Evolutionary conservation across 176 grass and related monocot species (phyloP), one percentile per base, ranked within the genome.

Genomic region (Neostapfia colusana): DNA sequence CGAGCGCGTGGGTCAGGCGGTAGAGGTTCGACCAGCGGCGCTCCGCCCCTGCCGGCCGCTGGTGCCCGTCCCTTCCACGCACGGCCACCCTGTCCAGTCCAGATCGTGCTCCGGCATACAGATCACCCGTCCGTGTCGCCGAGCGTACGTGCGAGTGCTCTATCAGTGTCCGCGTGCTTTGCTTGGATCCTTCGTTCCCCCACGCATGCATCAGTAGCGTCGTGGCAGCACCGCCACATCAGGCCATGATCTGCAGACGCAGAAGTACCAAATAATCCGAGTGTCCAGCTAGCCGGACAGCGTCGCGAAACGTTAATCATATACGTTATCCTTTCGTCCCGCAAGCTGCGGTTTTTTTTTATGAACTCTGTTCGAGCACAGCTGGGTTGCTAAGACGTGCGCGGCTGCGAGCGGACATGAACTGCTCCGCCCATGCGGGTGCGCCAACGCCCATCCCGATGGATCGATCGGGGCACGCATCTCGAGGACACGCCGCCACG

Each of bases 51-150:
- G n/a, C n/a, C n/a, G n/a, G n/a, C n/a, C n/a, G n/a, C n/a, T n/a
- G n/a, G n/a, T n/a, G n/a, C n/a, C n/a, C n/a, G n/a, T n/a, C n/a
- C n/a, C 75, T 69, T 18, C 74, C 80, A 3, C 13, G 62, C 85
- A 38, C 45, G 38, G 69, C 75, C n/a, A n/a, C n/a, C n/a, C 54
- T 3, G 37, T 10, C 80, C 40, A 60, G 60, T 83, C 79, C 60
- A 37, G 51, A 55, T 54, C 75, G 3, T 6, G 44, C 18, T 40
- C 75, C 75, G 28, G 38, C 69, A 79, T 21, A 48, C 76, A 70
- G 86, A 69, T 88, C 70, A 53, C 2, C 69, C 55, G 63, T 79
- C 69, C 17, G 44, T 45, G 26, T 88, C 81, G 37, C 55, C 72
- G 65, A 65, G 21, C 54, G 54, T 21, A 16, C 10, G 44, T 21